phyloP scores from a whole-genome alignment of 2,329 filamentous ascomycete genomes.

The Cercospora beticola region DNA sequence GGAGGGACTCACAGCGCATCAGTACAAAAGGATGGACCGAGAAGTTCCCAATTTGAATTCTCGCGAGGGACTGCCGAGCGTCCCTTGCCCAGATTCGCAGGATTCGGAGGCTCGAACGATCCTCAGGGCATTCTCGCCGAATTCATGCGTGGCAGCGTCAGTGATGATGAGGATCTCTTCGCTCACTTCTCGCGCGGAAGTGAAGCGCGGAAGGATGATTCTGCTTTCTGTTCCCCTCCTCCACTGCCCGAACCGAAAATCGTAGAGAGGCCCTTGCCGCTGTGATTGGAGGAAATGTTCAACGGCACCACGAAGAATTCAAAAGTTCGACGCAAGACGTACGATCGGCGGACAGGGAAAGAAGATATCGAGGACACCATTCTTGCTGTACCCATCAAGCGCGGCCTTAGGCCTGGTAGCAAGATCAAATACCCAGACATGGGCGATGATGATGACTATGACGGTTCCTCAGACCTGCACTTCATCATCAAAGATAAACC shows the following conservation, averaged over 20 bases:
- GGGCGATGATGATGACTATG: not conserved
- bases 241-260: not conserved
- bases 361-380: not conserved
- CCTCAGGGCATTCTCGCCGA: not conserved
- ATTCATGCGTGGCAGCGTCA: not conserved
- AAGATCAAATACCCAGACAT: not conserved
- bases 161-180: too few relatives aligned
- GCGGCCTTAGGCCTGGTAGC: not conserved
- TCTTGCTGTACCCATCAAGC: not conserved
- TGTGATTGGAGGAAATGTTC: not conserved
- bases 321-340: not conserved
- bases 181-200: too few relatives aligned
- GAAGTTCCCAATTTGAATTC: too few relatives aligned
- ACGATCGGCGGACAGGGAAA: not conserved
- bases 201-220: too few relatives aligned
- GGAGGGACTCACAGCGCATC: too few relatives aligned
- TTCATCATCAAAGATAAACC: not conserved
- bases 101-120: too few relatives aligned
- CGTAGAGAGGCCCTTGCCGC: not conserved
- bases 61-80: too few relatives aligned
- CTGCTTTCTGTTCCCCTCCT: too few relatives aligned
- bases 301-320: not conserved
- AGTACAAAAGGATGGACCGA: too few relatives aligned
- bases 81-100: too few relatives aligned
- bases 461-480: not conserved